A percentile compares a stretch with the other conserved stretches of the same genome.
Conservation (phyloP, 306 rosid species). For the Arachis stenosperma region DNA sequence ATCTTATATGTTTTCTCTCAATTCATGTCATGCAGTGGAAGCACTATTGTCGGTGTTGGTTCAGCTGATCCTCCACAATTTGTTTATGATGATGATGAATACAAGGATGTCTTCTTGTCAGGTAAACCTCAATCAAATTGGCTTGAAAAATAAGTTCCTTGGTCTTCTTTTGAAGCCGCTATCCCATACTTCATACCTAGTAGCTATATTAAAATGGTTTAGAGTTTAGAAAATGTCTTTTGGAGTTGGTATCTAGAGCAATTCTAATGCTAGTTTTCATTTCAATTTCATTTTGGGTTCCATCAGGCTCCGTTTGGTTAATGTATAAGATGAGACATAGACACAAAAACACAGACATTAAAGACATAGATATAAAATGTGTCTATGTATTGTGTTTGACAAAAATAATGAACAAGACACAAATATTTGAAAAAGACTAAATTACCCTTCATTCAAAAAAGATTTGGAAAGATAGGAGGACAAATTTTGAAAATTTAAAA, state of each 20-base stretch:
- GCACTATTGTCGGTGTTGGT: slow-evolving; percentile 97
- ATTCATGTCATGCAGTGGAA: slow-evolving; percentile 74
- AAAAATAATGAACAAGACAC: too few species aligned
- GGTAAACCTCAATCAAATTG: slow-evolving; percentile 51
- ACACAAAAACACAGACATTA: too few species aligned
- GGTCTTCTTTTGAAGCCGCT: background rate
- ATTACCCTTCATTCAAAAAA: too few species aligned
- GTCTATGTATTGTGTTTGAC: too few species aligned
- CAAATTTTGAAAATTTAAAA: too few species aligned
- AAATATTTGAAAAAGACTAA: too few species aligned
- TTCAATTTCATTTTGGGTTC: too few species aligned
- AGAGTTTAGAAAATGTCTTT: background rate
- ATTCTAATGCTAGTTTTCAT: background rate
- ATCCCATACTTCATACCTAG: background rate
- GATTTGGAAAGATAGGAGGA: too few species aligned
- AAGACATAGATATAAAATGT: too few species aligned
- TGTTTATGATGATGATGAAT: slow-evolving; percentile 77
- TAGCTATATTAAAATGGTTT: slow-evolving; percentile 11
- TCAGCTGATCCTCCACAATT: slow-evolving; percentile 97
- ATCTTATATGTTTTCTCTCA: slow-evolving; percentile 37
- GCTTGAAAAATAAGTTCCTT: background rate
- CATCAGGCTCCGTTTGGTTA: too few species aligned
- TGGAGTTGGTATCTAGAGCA: background rate
- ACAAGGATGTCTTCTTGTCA: slow-evolving; percentile 79
- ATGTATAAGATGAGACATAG: too few species aligned